Conservation (phyloP, 306 rosid species). For the Hylodesmum podocarpum region DNA sequence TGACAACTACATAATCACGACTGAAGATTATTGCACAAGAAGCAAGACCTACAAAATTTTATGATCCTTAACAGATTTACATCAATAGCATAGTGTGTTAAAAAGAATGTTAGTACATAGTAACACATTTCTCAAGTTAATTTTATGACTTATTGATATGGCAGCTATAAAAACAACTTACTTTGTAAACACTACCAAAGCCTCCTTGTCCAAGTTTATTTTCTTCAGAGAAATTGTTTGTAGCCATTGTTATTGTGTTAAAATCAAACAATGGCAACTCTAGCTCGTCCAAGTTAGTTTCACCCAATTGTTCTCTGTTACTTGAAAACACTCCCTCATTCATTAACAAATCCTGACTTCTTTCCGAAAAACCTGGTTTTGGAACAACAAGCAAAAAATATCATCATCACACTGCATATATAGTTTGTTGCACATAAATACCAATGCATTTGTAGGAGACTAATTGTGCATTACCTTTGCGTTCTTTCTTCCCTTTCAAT, state of each 20-base stretch:
- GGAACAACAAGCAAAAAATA: constrained; percentile 9
- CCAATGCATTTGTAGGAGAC: neutral
- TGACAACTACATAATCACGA: too few species aligned
- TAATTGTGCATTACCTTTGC: constrained; percentile 42
- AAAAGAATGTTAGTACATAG: too few species aligned
- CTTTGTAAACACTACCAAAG: constrained; percentile 58
- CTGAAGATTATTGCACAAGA: too few species aligned
- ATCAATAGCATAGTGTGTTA: too few species aligned
- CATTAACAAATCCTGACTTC: constrained; percentile 66
- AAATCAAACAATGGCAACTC: constrained; percentile 61
- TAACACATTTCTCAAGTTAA: too few species aligned
- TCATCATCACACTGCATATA: constrained; percentile 3
- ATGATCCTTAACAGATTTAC: too few species aligned
- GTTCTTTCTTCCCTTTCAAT: constrained; percentile 21
- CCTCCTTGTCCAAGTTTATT: constrained; percentile 67
- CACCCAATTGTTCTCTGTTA: constrained; percentile 49
- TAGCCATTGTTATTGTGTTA: constrained; percentile 45
- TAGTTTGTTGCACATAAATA: constrained; percentile 21
- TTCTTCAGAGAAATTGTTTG: constrained; percentile 49
- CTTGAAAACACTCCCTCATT: constrained; percentile 49
- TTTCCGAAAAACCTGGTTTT: constrained; percentile 55
- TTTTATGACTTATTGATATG: neutral
- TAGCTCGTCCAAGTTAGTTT: constrained; percentile 42
- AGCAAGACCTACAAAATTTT: too few species aligned
- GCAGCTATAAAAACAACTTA: constrained; percentile 15